These are phyloP conservation scores for Parascedosporium putredinis DNA, from an alignment of 2,329 filamentous ascomycete species.

Conservation along the genomic window DNA sequence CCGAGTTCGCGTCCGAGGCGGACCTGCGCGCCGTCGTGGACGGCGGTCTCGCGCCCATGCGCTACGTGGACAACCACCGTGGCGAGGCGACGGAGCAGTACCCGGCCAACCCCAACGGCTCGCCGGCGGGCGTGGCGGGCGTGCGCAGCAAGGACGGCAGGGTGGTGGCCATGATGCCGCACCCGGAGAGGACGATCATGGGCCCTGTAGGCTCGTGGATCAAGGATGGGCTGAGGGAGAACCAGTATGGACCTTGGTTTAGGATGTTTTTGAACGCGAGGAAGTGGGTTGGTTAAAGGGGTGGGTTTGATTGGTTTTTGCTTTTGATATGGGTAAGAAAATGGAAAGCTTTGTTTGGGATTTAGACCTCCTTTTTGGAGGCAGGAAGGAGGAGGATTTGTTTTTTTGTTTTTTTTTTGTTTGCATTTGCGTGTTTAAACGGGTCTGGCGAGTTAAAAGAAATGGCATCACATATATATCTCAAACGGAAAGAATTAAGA, in stretches of 20 bases:
- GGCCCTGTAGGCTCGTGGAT: conserved; percentile 68
- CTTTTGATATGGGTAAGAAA: neutral
- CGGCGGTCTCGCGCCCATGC: conserved; percentile 58
- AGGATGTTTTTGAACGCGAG: conserved; percentile 80
- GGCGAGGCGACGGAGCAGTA: conserved; percentile 58
- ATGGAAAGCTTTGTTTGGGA: neutral
- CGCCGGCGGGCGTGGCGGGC: conserved; percentile 69
- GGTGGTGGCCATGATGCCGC: conserved; percentile 84
- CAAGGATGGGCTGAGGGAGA: conserved; percentile 43
- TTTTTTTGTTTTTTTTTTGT: neutral
- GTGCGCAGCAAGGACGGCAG: conserved; percentile 68
- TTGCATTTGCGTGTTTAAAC: no score
- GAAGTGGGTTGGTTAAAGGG: conserved; percentile 62
- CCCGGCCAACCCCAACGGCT: conserved; percentile 80
- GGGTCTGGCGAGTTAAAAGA: no score
- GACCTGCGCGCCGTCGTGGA: conserved; percentile 45
- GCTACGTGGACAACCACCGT: conserved; percentile 79
- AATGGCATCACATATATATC: no score
- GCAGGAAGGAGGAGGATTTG: no score
- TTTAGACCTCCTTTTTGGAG: no score
- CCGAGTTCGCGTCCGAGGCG: conserved; percentile 51
- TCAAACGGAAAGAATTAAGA: no score
- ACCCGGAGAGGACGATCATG: conserved; percentile 82
- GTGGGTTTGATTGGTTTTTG: no score
- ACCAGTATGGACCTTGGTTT: conserved; percentile 74